Conservation (phyloP, 139 green algal genomes). For the Chlamydomonas incerta region DNA sequence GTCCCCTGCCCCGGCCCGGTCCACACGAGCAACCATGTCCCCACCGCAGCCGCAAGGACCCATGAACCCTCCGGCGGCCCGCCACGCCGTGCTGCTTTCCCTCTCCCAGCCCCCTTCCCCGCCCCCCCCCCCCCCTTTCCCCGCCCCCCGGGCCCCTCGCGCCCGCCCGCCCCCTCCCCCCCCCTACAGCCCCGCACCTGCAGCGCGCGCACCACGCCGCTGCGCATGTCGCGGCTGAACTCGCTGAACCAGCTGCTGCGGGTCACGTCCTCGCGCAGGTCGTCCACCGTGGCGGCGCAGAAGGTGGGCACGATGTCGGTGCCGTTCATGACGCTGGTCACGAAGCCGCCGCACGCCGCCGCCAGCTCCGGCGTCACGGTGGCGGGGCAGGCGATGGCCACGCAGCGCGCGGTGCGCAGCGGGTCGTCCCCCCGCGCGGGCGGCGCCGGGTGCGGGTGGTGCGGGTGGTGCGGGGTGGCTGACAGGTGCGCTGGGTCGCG, state of each 20-base stretch:
- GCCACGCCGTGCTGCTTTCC: too few species aligned
- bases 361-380: constrained; percentile 90
- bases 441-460: not conserved
- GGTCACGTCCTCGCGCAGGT: constrained; percentile 62
- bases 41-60: too few species aligned
- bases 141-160: constrained; percentile 10
- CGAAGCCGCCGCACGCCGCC: constrained; percentile 71
- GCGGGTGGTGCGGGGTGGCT: not conserved
- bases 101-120: too few species aligned
- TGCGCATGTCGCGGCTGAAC: constrained; percentile 59
- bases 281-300: constrained; percentile 58
- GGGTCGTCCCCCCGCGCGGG: not conserved
- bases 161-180: not conserved
- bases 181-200: constrained; percentile 47
- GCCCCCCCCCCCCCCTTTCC: not conserved
- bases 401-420: constrained; percentile 69
- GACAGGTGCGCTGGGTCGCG: not conserved
- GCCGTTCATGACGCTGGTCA: constrained; percentile 86
- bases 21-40: too few species aligned
- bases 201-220: constrained; percentile 42
- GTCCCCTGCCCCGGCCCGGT: too few species aligned
- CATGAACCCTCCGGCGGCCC: too few species aligned
- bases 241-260: constrained; percentile 66
- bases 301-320: constrained; percentile 83
- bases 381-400: constrained; percentile 87